These are phyloP conservation scores for Lasiosphaeriaceae sp. DNA, from an alignment of 495 filamentous ascomycete genomes.

Conservation along the genomic window DNA sequence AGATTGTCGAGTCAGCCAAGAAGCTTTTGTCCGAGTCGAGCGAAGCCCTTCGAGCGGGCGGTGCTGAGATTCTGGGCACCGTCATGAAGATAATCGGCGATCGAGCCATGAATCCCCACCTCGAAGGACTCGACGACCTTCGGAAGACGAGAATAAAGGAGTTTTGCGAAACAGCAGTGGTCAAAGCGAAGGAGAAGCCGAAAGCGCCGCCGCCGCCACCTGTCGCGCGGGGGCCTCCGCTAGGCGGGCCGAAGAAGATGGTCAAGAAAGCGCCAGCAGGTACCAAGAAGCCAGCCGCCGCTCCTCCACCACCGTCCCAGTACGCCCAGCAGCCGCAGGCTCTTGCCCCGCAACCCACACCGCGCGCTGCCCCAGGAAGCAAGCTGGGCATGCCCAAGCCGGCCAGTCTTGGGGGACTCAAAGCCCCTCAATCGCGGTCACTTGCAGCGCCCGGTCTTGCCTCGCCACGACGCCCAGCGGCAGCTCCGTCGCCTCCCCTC, in stretches of 20 bases:
- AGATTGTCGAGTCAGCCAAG: conserved; percentile 78
- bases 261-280: conserved; percentile 42
- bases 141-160: conserved; percentile 96
- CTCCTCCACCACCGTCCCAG: conserved; percentile 34
- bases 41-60: conserved; percentile 78
- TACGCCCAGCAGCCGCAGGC: conserved; percentile 42
- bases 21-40: conserved; percentile 86
- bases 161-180: conserved; percentile 84
- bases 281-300: conserved; percentile 45
- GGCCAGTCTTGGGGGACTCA: conserved; percentile 62
- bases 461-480: conserved; percentile 63
- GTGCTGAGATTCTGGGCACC: conserved; percentile 87
- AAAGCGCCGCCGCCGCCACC: conserved; percentile 69
- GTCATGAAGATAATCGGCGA: conserved; percentile 99
- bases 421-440: conserved; percentile 59
- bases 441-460: conserved; percentile 54
- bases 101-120: conserved; percentile 87
- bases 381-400: conserved; percentile 64
- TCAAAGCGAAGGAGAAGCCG: conserved; percentile 95
- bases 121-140: conserved; percentile 96
- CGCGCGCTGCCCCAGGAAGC: conserved; percentile 57
- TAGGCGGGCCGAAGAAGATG: conserved; percentile 44
- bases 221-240: conserved; percentile 55
- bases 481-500: conserved; percentile 41
- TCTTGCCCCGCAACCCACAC: conserved; percentile 54